Percentiles rank a stretch among this genome's conserved stretches.
These are phyloP conservation scores for Camptophora hylomeconis DNA, from an alignment of 2,329 filamentous ascomycete species.

Conservation along the genomic window DNA sequence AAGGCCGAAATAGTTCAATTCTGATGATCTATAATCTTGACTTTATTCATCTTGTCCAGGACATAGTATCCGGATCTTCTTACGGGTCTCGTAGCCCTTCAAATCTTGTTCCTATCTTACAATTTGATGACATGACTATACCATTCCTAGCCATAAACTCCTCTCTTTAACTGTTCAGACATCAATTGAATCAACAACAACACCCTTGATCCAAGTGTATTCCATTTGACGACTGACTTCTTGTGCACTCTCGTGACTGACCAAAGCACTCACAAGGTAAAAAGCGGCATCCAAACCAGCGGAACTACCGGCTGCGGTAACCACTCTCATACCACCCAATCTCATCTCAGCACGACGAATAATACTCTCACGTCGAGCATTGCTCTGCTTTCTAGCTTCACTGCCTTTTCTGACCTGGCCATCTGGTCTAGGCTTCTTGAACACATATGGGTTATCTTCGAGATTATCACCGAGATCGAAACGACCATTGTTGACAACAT, in stretches of 20 bases:
- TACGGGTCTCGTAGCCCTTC: too few relatives aligned
- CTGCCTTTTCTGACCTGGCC: constrained; percentile 57
- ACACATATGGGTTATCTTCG: constrained; percentile 73
- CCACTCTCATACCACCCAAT: constrained; percentile 54
- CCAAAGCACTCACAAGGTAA: constrained; percentile 74
- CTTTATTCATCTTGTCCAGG: too few relatives aligned
- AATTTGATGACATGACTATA: too few relatives aligned
- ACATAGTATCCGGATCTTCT: too few relatives aligned
- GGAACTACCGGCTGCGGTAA: constrained; percentile 67
- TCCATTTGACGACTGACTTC: constrained; percentile 66
- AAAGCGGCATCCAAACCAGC: constrained; percentile 71
- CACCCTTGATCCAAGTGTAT: constrained; percentile 52
- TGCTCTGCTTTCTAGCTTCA: constrained; percentile 65
- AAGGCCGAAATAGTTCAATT: too few relatives aligned
- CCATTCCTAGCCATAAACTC: too few relatives aligned
- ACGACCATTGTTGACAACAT: constrained; percentile 82
- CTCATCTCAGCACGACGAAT: constrained; percentile 64
- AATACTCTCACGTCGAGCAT: constrained; percentile 65
- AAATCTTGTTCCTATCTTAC: too few relatives aligned
- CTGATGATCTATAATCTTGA: too few relatives aligned
- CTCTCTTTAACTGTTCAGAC: constrained; percentile 15
- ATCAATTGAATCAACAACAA: constrained; percentile 18
- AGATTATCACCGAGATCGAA: constrained; percentile 62
- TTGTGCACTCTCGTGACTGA: constrained; percentile 61
- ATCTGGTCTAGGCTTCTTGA: constrained; percentile 53